Percentiles rank a stretch among this genome's conserved stretches.
phyloP scores from a whole-genome alignment of 2,329 filamentous ascomycete genomes.

The Penicillium sp. region DNA sequence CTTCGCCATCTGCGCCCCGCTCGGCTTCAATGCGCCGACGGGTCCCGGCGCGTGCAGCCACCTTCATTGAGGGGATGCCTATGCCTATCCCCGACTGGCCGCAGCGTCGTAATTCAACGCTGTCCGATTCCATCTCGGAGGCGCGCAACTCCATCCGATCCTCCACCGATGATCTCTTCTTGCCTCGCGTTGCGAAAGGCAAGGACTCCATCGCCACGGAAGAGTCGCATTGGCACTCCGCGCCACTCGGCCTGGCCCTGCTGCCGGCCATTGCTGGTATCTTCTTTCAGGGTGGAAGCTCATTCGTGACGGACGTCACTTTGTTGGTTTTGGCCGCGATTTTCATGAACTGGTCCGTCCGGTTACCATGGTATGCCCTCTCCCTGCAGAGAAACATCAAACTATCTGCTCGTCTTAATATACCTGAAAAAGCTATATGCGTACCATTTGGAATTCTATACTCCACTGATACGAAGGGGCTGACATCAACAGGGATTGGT shows the following conservation, averaged over 20 bases:
- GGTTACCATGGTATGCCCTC: constrained; percentile 75
- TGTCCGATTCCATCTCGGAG: constrained; percentile 76
- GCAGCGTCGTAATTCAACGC: constrained; percentile 73
- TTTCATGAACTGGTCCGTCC: constrained; percentile 90
- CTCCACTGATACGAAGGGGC: neutral
- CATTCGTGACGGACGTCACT: constrained; percentile 82
- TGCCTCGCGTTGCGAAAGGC: constrained; percentile 55
- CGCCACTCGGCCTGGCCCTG: constrained; percentile 82
- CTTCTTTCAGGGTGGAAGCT: constrained; percentile 81
- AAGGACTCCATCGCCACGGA: constrained; percentile 50
- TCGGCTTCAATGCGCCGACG: constrained; percentile 33
- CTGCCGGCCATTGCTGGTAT: constrained; percentile 84
- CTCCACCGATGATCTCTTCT: constrained; percentile 72
- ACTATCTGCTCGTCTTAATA: neutral
- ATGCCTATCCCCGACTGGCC: constrained; percentile 24
- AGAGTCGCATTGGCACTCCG: constrained; percentile 73
- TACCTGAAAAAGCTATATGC: too few relatives aligned
- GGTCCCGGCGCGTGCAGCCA: constrained; percentile 39
- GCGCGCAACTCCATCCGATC: constrained; percentile 66
- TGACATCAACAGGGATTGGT: constrained; percentile 65
- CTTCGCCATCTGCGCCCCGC: constrained; percentile 4
- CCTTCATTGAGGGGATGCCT: constrained; percentile 37
- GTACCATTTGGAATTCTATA: neutral
- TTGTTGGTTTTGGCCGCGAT: constrained; percentile 78
- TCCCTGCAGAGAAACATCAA: constrained; percentile 7